Evolutionary conservation across 2,329 filamentous ascomycete species (phyloP).

Genomic region (Fonsecaea monophora): DNA sequence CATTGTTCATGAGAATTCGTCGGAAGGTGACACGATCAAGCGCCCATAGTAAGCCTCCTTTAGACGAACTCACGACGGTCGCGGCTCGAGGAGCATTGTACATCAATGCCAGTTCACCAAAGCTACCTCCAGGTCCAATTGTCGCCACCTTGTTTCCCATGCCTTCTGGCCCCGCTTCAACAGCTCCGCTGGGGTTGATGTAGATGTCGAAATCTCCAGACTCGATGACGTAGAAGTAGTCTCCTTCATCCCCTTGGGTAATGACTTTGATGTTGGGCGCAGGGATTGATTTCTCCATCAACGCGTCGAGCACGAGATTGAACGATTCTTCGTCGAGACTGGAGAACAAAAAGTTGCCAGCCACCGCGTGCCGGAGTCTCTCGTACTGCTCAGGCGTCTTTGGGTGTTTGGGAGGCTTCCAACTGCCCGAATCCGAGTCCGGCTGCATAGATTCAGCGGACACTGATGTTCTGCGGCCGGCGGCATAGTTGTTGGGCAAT

Average conservation of each 20-base stretch:
- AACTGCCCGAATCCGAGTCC: slow-evolving; percentile 82
- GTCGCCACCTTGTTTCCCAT: slow-evolving; percentile 81
- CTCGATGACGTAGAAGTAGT: slow-evolving; percentile 98
- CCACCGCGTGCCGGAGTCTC: slow-evolving; percentile 80
- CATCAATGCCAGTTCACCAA: slow-evolving; percentile 97
- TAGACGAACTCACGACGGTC: slow-evolving; percentile 83
- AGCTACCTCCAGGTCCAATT: slow-evolving; percentile 87
- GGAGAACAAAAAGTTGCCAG: slow-evolving; percentile 90
- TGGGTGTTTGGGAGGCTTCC: slow-evolving; percentile 82
- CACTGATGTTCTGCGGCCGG: slow-evolving; percentile 86
- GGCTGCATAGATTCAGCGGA: slow-evolving; percentile 97
- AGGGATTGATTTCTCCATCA: slow-evolving; percentile 94
- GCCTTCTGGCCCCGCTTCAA: slow-evolving; percentile 81
- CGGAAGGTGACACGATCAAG: slow-evolving; percentile 96
- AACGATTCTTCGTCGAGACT: slow-evolving; percentile 95
- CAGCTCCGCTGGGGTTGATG: slow-evolving; percentile 77
- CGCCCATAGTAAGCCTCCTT: slow-evolving; percentile 84
- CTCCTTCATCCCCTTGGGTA: slow-evolving; percentile 90
- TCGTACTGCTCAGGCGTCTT: slow-evolving; percentile 82
- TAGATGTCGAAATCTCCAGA: slow-evolving; percentile 89
- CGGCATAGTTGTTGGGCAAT: slow-evolving; percentile 89
- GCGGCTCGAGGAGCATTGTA: slow-evolving; percentile 97
- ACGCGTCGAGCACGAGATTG: slow-evolving; percentile 81
- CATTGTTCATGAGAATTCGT: slow-evolving; percentile 96
- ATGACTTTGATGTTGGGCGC: slow-evolving; percentile 92